Evolutionary conservation across 1,139 yeast genomes (phyloP).

Genomic region (Sugiyamaella sp.): DNA sequence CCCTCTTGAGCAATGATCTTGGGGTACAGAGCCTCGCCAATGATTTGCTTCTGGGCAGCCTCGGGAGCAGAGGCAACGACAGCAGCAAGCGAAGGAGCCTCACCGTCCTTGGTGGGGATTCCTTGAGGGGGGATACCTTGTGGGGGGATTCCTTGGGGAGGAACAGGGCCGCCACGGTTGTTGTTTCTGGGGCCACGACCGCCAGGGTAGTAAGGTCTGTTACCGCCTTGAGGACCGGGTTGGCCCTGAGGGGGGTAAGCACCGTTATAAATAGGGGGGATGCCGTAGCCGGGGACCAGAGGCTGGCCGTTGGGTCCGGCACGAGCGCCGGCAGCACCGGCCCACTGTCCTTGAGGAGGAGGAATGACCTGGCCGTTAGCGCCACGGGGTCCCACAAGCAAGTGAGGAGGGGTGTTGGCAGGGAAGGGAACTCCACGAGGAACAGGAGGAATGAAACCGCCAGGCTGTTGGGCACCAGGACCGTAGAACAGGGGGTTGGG

Average conservation of each 20-base stretch:
- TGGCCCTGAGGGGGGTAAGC: constrained; percentile 49
- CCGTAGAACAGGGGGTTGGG: constrained; percentile 89
- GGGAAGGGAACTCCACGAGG: constrained; percentile 82
- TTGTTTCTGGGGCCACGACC: constrained; percentile 34
- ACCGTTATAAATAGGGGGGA: constrained; percentile 77
- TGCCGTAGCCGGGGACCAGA: constrained; percentile 56
- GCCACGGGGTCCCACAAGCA: constrained; percentile 72
- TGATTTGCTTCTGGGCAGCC: constrained; percentile 94
- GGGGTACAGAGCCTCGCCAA: constrained; percentile 98
- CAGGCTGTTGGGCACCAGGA: constrained; percentile 67
- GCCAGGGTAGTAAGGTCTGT: constrained; percentile 42
- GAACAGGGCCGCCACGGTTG: constrained; percentile 36
- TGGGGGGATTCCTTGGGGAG: constrained; percentile 24
- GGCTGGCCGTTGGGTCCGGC: constrained; percentile 38
- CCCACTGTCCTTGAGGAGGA: constrained; percentile 58
- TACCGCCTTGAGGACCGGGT: constrained; percentile 34
- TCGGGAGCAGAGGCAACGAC: constrained; percentile 48
- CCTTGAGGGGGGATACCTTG: constrained; percentile 23
- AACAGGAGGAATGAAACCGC: constrained; percentile 68
- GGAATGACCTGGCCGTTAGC: constrained; percentile 41
- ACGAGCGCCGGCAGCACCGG: constrained; percentile 32
- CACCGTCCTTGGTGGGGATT: constrained; percentile 26
- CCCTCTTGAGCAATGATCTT: constrained; percentile 89
- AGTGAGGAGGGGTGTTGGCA: constrained; percentile 85
- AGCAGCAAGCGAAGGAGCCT: constrained; percentile 39